Conservation (phyloP, 345 rosid species). For the Raphanus sativus region DNA sequence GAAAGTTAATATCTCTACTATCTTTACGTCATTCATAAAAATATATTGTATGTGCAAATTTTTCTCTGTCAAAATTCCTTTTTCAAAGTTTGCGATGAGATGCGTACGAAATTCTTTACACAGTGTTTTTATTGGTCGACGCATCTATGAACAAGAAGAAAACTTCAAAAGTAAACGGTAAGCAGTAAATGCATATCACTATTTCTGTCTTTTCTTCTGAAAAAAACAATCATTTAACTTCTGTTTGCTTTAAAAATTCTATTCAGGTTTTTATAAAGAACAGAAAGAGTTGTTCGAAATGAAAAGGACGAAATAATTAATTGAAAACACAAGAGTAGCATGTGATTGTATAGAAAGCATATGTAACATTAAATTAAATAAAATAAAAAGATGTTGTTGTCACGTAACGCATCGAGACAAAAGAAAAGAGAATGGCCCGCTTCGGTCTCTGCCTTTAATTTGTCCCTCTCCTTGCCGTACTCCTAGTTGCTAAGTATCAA, state of each 20-base stretch:
- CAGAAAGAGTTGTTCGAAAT: no score
- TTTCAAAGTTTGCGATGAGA: not conserved
- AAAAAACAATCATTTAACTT: no score
- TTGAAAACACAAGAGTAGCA: slow-evolving; percentile 18
- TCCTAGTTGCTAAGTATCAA: slow-evolving; percentile 34
- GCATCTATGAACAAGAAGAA: no score
- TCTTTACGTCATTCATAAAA: slow-evolving; percentile 7
- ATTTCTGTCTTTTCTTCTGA: no score
- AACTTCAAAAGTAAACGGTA: no score
- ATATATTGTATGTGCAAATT: no score
- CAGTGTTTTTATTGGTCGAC: not conserved
- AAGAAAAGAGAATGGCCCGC: slow-evolving; percentile 10
- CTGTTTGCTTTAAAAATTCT: no score
- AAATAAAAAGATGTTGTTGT: slow-evolving; percentile 27
- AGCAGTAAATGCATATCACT: no score
- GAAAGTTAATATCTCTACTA: not conserved
- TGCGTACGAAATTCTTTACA: not conserved
- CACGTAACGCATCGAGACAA: slow-evolving; percentile 42
- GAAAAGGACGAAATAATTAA: slow-evolving; percentile 15
- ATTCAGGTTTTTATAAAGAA: no score
- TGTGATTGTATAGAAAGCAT: slow-evolving; percentile 23
- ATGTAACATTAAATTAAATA: not conserved
- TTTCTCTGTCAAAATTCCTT: no score
- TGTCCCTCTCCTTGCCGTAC: slow-evolving; percentile 37
- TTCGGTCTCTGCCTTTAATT: slow-evolving; percentile 12